Evolutionary conservation across 2,329 filamentous ascomycete species (phyloP), one percentile per base, ranked within the genome.

Genomic region (Neoscytalidium dimidiatum): DNA sequence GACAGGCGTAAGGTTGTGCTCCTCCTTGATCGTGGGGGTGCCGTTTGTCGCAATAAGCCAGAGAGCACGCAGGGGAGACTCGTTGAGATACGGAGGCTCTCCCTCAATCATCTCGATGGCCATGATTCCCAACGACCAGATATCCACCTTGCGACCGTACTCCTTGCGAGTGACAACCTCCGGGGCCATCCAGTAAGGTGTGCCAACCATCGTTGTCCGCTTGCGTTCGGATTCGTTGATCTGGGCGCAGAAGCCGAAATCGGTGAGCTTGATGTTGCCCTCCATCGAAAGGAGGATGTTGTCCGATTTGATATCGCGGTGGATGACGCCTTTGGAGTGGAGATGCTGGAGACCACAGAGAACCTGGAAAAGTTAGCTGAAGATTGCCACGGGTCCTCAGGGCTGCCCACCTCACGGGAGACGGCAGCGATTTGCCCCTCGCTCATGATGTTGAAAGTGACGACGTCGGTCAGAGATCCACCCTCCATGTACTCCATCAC

Each of bases 401-500:
- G 29, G 31, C 11, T 3, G 5, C 56, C 9, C 33, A 60, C 56
- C 78, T 99, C 95, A 72, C 92, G 86, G 80, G 94, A 98, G 21
- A 99, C 94, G 2, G 94, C 92, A 9, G 95, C 94, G 74, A 99
- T 98, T 80, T 98, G 95, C 2, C 92, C 92, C 78, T 99, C 95
- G 7, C 91, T 94, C 95, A 99, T 98, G 74, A 98, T 96, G 80
- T 98, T 98, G 80, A 96, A 98, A 3, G 95, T 99, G 64, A 99
- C 95, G 62, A 99, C 95, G 78, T 99, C 95, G 11, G 95, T 99
- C 76, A 99, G 83, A 79, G 93, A 97, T 68, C 95, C 95, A 66
- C 95, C 95, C 78, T 99, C 94, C 95, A 99, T 99, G 74, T 94
- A 99, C 80, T 99, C 95, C 95, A 99, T 99, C 35, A 98, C 92